Evolutionary conservation across 805 yeast genomes (phyloP), one percentile per base, ranked within the genome.

Genomic region (Starmerella apis): DNA sequence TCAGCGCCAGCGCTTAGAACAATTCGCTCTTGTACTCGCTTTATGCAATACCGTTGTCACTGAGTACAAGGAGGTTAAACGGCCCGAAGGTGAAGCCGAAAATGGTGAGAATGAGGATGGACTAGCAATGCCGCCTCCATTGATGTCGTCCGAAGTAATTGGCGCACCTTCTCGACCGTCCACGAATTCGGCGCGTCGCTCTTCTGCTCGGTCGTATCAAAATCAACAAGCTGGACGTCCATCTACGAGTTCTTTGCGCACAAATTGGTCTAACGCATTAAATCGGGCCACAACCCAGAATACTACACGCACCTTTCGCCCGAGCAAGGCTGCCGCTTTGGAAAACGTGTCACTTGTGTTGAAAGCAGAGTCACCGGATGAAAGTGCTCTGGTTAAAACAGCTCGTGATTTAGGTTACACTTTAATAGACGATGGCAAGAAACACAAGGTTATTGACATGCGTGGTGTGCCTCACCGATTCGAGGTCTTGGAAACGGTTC

Each of bases 301-400:
- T 23, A 41, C 33, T 4, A 41, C 33, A n/a, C 44, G 16, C n/a
- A 41, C 33, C 10, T 41, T 41, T 19, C 32, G 44, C 1, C 46
- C 46, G 11, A 43, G 37, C 27, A 43, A 43, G 37, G 46, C 35
- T 5, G 35, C 46, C 4, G 44, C 44, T 43, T 62, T 61, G 2
- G 65, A 61, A 11, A 57, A 61, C n/a, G 62, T 62, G 8, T 61
- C 65, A 30, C 63, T 78, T 37, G 71, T 71, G 25, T 80, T 77
- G 66, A 81, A 82, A 59, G 88, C 90, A 1, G 88, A 83, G 61
- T 81, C 87, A 8, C 94, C 94, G 0, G 94, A 83, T 67, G 94
- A 83, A 63, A 78, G 81, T 37, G 88, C 92, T 0, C 70, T 83
- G 48, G 90, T 84, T n/a, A 71, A 81, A 1, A 80, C 76, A 42